Evolutionary conservation across 225 moss, liverwort and hornwort species (phyloP).

Genomic region (Neckera pumila): DNA sequence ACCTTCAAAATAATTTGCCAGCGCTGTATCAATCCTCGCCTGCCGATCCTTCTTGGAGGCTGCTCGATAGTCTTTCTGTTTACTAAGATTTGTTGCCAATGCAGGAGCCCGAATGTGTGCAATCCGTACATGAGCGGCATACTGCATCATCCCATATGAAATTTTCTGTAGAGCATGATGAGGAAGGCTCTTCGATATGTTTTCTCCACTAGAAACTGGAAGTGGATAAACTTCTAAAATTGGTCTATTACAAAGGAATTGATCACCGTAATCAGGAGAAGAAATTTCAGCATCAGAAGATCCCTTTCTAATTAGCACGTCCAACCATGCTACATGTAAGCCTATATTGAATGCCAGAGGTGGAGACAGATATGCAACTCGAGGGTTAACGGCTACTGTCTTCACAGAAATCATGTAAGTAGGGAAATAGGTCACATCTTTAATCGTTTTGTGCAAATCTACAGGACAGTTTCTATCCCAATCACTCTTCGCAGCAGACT

Average conservation of each 20-base stretch:
- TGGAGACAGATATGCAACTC: conserved; percentile 37
- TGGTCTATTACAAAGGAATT: neutral
- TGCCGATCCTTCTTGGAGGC: conserved; percentile 33
- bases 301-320: conserved; percentile 15
- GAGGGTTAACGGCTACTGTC: neutral
- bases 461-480: neutral
- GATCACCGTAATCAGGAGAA: neutral
- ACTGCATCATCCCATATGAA: conserved; percentile 9
- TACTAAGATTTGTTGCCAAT: conserved; percentile 13
- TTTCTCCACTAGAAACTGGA: conserved; percentile 4
- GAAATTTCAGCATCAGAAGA: conserved; percentile 1
- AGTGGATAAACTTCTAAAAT: conserved; percentile 31
- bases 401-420: conserved; percentile 1
- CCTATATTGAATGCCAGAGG: conserved; percentile 52
- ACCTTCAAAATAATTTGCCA: conserved; percentile 60
- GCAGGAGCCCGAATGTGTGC: conserved; percentile 40
- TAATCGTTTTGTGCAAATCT: neutral
- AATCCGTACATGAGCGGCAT: conserved; percentile 49
- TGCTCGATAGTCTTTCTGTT: conserved; percentile 27
- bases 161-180: conserved; percentile 4
- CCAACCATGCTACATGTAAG: conserved; percentile 39
- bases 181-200: neutral
- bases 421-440: conserved; percentile 10
- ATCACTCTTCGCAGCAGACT: neutral
- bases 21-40: conserved; percentile 59